These are phyloP conservation scores for Solanum okadae DNA, from an alignment of 257 asterid species.

Conservation along the genomic window DNA sequence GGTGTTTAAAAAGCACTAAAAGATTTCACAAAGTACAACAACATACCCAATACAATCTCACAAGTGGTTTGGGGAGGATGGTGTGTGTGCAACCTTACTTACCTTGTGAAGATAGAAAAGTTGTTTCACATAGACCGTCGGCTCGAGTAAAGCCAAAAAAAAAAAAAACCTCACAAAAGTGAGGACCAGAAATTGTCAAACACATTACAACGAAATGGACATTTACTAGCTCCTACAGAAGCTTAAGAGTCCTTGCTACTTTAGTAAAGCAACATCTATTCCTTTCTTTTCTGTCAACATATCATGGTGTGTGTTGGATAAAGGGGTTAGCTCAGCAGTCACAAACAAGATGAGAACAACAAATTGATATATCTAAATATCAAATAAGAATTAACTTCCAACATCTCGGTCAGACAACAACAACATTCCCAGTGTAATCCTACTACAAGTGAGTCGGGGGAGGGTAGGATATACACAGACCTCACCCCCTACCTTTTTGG, in stretches of 20 bases:
- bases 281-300: not conserved
- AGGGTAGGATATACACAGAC: not conserved
- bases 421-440: too few relatives aligned
- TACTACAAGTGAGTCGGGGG: not conserved
- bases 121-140: not conserved
- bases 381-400: not conserved
- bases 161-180: not conserved
- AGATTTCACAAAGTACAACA: not conserved
- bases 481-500: not conserved
- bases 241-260: not conserved
- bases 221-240: not conserved
- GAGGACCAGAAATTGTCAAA: not conserved
- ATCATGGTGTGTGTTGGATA: not conserved
- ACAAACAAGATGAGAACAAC: not conserved
- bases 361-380: not conserved
- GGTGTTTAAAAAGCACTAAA: not conserved
- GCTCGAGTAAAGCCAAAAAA: not conserved
- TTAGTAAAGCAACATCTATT: not conserved
- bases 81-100: not conserved
- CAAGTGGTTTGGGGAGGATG: not conserved
- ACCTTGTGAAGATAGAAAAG: not conserved
- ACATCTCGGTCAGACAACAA: not conserved
- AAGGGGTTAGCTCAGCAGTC: not conserved
- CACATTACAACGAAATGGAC: not conserved
- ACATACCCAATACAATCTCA: not conserved